phyloP scores from a whole-genome alignment of 2,329 filamentous ascomycete genomes.

The Aspergillus sp. region DNA sequence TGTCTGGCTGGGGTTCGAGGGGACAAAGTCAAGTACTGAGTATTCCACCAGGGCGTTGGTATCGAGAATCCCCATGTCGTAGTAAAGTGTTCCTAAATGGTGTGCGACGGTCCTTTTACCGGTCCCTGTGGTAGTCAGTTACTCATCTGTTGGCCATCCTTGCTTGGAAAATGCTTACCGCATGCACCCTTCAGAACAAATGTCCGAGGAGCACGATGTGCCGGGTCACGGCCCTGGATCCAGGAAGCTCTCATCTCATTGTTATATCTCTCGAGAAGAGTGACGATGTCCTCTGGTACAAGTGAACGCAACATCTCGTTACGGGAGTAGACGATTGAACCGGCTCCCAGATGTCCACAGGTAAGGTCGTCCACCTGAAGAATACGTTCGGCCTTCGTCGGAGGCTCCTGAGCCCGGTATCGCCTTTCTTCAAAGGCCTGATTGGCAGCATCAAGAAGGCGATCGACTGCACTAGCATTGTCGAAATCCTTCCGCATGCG shows the following conservation, averaged over 20 bases:
- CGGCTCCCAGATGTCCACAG: slow-evolving; percentile 6
- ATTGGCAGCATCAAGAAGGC: slow-evolving; percentile 15
- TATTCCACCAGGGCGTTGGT: slow-evolving; percentile 13
- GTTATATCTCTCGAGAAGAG: slow-evolving; percentile 16
- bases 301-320: slow-evolving; percentile 16
- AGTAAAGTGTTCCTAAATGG: slow-evolving; percentile 16
- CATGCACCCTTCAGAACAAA: slow-evolving; percentile 21
- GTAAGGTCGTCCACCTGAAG: slow-evolving; percentile 15
- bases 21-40: slow-evolving; percentile 14
- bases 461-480: slow-evolving; percentile 17
- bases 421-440: slow-evolving; percentile 14
- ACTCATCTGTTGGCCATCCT: background rate
- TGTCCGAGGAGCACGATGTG: slow-evolving; percentile 9
- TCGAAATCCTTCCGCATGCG: slow-evolving; percentile 20
- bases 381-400: slow-evolving; percentile 4
- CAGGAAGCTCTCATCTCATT: slow-evolving; percentile 19
- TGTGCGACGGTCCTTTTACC: slow-evolving; percentile 16
- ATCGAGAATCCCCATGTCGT: slow-evolving; percentile 19
- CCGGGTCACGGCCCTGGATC: slow-evolving; percentile 15
- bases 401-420: background rate
- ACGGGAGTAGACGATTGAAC: slow-evolving; percentile 8
- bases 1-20: slow-evolving; percentile 3
- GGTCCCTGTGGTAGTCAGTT: slow-evolving; percentile 6
- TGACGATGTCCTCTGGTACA: slow-evolving; percentile 18
- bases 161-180: slow-evolving; percentile 6